Conservation (phyloP, 2,329 filamentous ascomycete genomes). For the Fusarium verrucosum region DNA sequence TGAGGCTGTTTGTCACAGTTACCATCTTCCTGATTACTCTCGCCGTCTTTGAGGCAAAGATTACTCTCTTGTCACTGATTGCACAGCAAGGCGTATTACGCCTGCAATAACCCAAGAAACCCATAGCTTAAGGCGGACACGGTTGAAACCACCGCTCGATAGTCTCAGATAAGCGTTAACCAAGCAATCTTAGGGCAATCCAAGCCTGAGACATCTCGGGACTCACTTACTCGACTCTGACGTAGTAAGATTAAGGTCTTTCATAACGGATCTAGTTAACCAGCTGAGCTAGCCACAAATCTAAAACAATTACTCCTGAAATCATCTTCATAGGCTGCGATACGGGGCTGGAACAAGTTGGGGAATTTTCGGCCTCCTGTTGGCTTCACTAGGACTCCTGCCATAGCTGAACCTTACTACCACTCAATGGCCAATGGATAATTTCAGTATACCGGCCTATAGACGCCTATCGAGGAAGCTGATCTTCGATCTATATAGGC, state of each 20-base stretch:
- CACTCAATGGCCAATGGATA: background rate
- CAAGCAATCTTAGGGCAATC: no score
- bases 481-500: background rate
- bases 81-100: background rate
- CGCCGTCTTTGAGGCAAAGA: no score
- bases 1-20: no score
- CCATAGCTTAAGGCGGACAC: background rate
- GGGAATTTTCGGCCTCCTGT: no score
- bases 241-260: background rate
- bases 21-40: no score
- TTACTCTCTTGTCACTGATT: no score
- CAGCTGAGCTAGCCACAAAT: background rate
- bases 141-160: background rate
- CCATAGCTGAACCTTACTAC: background rate
- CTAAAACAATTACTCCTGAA: background rate
- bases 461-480: slow-evolving; percentile 10
- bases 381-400: no score
- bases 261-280: background rate
- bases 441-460: background rate
- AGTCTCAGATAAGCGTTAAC: background rate
- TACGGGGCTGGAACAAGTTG: background rate
- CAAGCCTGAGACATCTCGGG: background rate
- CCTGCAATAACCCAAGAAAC: background rate
- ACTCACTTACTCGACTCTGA: background rate
- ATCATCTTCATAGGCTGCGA: background rate